Evolutionary conservation across 768 basidiomycete species (phyloP).

Genomic region (Cystofilobasidium macerans): DNA sequence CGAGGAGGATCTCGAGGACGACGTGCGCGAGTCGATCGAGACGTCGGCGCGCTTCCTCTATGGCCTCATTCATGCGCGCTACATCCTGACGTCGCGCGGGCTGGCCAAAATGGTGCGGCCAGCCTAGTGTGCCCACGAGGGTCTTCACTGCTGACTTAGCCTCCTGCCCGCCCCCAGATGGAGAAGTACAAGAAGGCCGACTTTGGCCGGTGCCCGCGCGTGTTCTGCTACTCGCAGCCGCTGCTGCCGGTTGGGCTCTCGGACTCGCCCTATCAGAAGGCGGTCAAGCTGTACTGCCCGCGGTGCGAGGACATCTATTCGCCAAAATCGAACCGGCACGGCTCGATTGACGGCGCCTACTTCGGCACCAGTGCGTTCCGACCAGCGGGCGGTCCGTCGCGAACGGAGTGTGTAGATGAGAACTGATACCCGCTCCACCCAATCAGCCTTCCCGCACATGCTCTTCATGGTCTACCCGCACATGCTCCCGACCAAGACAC

Average conservation of each 20-base stretch:
- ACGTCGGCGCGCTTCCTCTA: constrained; percentile 87
- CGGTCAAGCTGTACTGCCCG: constrained; percentile 96
- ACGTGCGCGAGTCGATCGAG: constrained; percentile 79
- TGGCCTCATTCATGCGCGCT: constrained; percentile 90
- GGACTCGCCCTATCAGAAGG: constrained; percentile 96
- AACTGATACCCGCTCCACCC: too few relatives aligned
- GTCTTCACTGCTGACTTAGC: background rate
- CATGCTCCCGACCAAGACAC: constrained; percentile 71
- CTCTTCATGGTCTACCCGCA: constrained; percentile 87
- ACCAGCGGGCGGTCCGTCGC: background rate
- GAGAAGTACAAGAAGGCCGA: constrained; percentile 98
- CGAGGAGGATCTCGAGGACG: constrained; percentile 82
- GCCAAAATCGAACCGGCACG: constrained; percentile 92
- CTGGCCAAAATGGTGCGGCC: constrained; percentile 79
- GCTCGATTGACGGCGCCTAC: constrained; percentile 95
- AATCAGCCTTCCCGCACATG: constrained; percentile 26
- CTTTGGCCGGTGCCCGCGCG: constrained; percentile 95
- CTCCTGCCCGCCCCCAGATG: constrained; percentile 39
- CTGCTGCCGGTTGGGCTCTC: constrained; percentile 94
- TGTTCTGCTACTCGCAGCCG: constrained; percentile 84
- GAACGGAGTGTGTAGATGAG: too few relatives aligned
- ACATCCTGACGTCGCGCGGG: constrained; percentile 90
- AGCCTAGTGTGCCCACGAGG: constrained; percentile 4
- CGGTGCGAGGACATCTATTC: constrained; percentile 98
- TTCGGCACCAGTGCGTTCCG: constrained; percentile 66